phyloP scores from a whole-genome alignment of 1,139 yeast genomes.

The Pichia cactophila region DNA sequence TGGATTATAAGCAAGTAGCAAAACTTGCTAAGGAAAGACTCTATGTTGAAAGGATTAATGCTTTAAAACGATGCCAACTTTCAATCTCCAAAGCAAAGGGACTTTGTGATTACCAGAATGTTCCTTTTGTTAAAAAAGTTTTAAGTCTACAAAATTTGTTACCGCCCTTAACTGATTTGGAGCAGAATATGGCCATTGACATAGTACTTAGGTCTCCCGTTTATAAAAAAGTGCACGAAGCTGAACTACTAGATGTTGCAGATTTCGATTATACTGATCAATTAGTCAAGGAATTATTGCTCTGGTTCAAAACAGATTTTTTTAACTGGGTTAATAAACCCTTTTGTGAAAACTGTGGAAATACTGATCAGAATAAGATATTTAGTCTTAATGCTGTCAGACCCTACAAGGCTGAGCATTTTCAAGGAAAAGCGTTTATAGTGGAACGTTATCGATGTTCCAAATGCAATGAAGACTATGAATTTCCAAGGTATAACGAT shows the following conservation, averaged over 20 bases:
- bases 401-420: slow-evolving; percentile 32
- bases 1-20: background rate
- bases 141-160: background rate
- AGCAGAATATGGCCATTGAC: slow-evolving; percentile 29
- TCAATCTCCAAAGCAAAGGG: background rate
- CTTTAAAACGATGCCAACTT: background rate
- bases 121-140: slow-evolving; percentile 5
- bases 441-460: slow-evolving; percentile 61
- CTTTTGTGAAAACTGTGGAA: slow-evolving; percentile 49
- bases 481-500: slow-evolving; percentile 73
- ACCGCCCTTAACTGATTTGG: slow-evolving; percentile 13
- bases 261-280: slow-evolving; percentile 55
- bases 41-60: background rate
- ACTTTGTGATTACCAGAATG: background rate
- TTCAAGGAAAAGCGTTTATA: slow-evolving; percentile 37
- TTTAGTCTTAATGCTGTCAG: slow-evolving; percentile 28
- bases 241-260: slow-evolving; percentile 24
- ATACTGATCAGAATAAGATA: slow-evolving; percentile 32
- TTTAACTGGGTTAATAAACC: slow-evolving; percentile 81
- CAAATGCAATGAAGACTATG: slow-evolving; percentile 37
- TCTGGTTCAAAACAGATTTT: slow-evolving; percentile 74
- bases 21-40: background rate
- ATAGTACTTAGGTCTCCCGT: slow-evolving; percentile 34
- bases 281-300: slow-evolving; percentile 57
- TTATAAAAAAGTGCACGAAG: slow-evolving; percentile 29